Evolutionary conservation across 768 basidiomycete genomes (phyloP), one percentile per base, ranked within the genome.

Genomic region (Macrolepiota fuliginosa): DNA sequence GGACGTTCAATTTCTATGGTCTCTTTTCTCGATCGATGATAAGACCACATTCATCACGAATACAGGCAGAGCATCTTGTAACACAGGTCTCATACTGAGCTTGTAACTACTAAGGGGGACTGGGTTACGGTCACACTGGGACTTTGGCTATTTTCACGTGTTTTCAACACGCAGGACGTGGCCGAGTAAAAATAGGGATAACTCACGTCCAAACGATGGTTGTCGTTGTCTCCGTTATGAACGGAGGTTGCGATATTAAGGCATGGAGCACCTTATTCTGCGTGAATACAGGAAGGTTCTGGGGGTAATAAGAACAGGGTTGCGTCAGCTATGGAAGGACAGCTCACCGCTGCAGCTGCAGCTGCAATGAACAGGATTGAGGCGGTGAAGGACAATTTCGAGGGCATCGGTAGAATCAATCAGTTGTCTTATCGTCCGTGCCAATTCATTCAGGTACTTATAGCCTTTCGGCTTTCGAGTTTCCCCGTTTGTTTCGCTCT

Each of bases 131-230:
- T 45, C n/a, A 55, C 39, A 29, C 54, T 55, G 24, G 54, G 39
- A 17, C 54, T 55, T 55, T 32, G 40, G 7, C 54, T 55, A 27
- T 22, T 42, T 10, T 17, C 24, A n/a, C 19, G 17, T 15, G 19
- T 17, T 24, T 25, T 57, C 46, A 15, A 3, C 32, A 45, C 17
- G 12, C 15, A 17, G 24, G 11, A 15, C 36, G n/a, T 2, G 35
- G 1, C 27, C 47, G 24, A 4, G 24, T 49, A 13, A 7, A 11
- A 25, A 57, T 11, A 25, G 32, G 19, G 15, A 5, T 36, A 10
- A 39, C 56, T 40, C 19, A 58, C 56, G 56, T 58, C 56, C 56
- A 58, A n/a, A 27, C 47, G 24, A 58, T 50, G 13, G 56, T 58
- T 27, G 35, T 58, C 22, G 56, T 58, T 1, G 56, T 50, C 6